phyloP scores from a whole-genome alignment of 2,329 filamentous ascomycete species.

The Neonectria magnoliae region DNA sequence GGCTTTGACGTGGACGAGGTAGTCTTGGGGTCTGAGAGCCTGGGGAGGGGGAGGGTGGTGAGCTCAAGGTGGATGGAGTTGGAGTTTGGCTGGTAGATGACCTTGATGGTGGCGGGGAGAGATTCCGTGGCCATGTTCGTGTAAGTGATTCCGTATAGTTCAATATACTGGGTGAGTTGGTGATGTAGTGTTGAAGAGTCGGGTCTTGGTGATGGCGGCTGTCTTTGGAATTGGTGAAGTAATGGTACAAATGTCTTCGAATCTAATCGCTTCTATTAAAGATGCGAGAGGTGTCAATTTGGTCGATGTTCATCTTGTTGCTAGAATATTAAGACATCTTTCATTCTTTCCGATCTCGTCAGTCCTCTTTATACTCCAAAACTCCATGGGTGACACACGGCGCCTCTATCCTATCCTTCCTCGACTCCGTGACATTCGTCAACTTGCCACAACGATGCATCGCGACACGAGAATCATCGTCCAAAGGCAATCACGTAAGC shows the following conservation, averaged over 20 bases:
- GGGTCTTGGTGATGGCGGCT: neutral
- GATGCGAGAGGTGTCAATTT: neutral
- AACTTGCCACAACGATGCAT: neutral
- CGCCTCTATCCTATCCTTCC: too few relatives aligned
- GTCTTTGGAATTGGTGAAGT: neutral
- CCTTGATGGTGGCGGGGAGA: constrained; percentile 36
- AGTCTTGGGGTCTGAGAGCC: constrained; percentile 34
- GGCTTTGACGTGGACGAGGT: constrained; percentile 47
- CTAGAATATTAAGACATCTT: neutral
- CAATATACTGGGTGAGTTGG: neutral
- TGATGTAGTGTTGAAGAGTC: neutral
- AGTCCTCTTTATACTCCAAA: neutral
- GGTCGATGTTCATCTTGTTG: neutral
- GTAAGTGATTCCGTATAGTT: neutral
- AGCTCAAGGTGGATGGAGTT: constrained; percentile 32
- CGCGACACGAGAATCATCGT: neutral
- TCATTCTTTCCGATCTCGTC: neutral
- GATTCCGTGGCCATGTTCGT: neutral
- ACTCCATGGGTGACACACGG: too few relatives aligned
- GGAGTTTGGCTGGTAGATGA: constrained; percentile 38
- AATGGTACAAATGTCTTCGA: neutral
- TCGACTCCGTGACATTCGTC: neutral
- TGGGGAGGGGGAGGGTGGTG: constrained; percentile 35
- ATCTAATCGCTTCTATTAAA: neutral
- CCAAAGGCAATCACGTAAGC: neutral